Percentiles rank a stretch among this genome's conserved stretches.
phyloP scores from a whole-genome alignment of 2,329 filamentous ascomycete species.

The Penicillium sp. region DNA sequence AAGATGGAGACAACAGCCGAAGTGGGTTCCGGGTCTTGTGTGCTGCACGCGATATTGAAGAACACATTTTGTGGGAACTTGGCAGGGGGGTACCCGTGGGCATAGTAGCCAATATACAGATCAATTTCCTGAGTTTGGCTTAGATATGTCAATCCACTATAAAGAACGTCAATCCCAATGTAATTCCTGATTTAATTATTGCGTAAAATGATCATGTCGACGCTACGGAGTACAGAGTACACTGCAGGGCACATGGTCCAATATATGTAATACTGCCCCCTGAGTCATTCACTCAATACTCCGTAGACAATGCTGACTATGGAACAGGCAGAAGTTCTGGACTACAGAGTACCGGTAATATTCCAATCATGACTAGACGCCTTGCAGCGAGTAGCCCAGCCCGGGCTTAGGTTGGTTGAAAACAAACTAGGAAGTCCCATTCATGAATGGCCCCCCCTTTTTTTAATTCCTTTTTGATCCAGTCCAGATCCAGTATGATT shows the following conservation, averaged over 20 bases:
- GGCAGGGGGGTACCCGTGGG: not conserved
- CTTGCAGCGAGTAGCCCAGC: slow-evolving; percentile 19
- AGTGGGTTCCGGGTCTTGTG: slow-evolving; percentile 1
- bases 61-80: not conserved
- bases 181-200: not conserved
- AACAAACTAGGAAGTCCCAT: slow-evolving; percentile 8
- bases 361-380: slow-evolving; percentile 25
- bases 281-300: slow-evolving; percentile 3
- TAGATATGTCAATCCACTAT: not conserved
- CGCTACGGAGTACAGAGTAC: not conserved
- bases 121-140: not conserved
- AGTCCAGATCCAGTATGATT: not conserved
- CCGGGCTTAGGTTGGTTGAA: slow-evolving; percentile 12
- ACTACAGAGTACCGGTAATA: not conserved
- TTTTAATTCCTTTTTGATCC: not conserved
- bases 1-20: not conserved
- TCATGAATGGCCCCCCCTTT: slow-evolving; percentile 4
- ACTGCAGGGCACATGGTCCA: slow-evolving; percentile 10
- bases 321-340: slow-evolving; percentile 10
- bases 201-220: not conserved
- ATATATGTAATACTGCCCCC: slow-evolving; percentile 7
- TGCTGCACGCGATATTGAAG: slow-evolving; percentile 7
- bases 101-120: not conserved
- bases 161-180: not conserved
- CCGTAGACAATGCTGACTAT: not conserved